Base-by-base conservation (phyloP, 192 early-diverging fungal species). In the Cetraspora pellucida region DNA sequence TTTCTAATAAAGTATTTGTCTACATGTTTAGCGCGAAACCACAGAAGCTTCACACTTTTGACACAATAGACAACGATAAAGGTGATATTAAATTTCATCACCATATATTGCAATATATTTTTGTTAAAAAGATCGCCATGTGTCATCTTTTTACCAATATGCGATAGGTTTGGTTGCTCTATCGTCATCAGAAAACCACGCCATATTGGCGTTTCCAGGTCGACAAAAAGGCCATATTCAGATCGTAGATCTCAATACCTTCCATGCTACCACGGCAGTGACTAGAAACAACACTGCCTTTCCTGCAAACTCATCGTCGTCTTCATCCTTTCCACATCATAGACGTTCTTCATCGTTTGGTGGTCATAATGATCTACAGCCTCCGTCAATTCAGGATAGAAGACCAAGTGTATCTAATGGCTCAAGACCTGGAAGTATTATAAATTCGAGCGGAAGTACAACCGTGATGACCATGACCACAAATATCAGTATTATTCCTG, bases 161-260 rank as follows among this genome's bases (percentile, higher is more conserved):
- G 1, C 25, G 44, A 50, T 75, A 83, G 91, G 91, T 58, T 79
- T 92, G 5, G 84, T 93, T 67, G 91, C 92, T 23, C 80, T 92
- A 19, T 92, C 91, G 23, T 85, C 90, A 37, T 88, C 86, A 52
- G 82, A 82, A 57, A 83, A 89, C 47, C 86, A 87, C 72, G 91
- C 92, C 10, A 91, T 92, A 25, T 78, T 98, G 50, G 92, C 93
- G n/a, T 93, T 96, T 79, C 92, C 93, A 9, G 95, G 92, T 13
- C 85, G 90, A 10, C 89, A 91, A 74, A 88, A 88, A 75, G 95
- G 95, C 19, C 95, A 96, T 64, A 88, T 97, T 61, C 93, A 95
- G 77, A 90, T 94, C 47, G 90, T 94, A 25, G 92, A 94, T 69
- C 86, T 96, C 46, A 88, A 90, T 78, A 86, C 86, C 43, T 80